Evolutionary conservation across 352 stramenopile species (phyloP).

Genomic region (Peronosclerospora sorghi): DNA sequence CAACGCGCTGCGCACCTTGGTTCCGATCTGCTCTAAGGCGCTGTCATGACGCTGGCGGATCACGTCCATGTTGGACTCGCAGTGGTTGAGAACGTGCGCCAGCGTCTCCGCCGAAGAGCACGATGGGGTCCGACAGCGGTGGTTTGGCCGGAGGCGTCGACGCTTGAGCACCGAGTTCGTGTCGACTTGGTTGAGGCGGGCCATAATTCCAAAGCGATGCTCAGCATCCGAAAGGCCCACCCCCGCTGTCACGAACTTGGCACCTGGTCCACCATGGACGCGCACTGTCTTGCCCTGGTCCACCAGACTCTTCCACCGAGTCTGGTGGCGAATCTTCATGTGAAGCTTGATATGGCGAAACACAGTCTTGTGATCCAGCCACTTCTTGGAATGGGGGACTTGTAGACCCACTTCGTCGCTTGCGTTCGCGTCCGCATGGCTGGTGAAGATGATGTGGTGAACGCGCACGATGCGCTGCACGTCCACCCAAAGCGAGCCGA

Average conservation of each 20-base stretch:
- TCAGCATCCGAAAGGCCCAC: neutral
- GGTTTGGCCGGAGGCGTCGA: neutral
- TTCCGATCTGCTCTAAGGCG: conserved; percentile 10
- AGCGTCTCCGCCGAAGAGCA: neutral
- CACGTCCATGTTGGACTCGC: conserved; percentile 2
- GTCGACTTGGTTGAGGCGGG: neutral
- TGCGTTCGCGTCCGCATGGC: too few relatives aligned
- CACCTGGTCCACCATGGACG: neutral
- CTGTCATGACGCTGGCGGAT: conserved; percentile 3
- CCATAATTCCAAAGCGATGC: neutral
- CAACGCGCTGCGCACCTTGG: neutral
- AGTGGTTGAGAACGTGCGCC: conserved; percentile 9
- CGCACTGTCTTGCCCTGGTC: conserved; percentile 1
- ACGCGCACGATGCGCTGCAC: neutral
- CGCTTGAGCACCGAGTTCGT: neutral
- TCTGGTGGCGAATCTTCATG: conserved; percentile 1
- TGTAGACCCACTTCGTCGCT: too few relatives aligned
- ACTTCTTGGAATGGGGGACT: neutral
- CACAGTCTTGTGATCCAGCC: conserved; percentile 2
- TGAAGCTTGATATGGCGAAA: conserved; percentile 4
- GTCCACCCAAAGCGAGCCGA: conserved; percentile 7
- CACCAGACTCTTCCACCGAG: neutral
- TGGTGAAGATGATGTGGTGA: neutral
- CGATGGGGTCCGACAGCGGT: neutral
- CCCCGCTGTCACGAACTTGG: neutral